Base-by-base conservation (phyloP, 768 basidiomycete species). In the Agrocybe pediades region DNA sequence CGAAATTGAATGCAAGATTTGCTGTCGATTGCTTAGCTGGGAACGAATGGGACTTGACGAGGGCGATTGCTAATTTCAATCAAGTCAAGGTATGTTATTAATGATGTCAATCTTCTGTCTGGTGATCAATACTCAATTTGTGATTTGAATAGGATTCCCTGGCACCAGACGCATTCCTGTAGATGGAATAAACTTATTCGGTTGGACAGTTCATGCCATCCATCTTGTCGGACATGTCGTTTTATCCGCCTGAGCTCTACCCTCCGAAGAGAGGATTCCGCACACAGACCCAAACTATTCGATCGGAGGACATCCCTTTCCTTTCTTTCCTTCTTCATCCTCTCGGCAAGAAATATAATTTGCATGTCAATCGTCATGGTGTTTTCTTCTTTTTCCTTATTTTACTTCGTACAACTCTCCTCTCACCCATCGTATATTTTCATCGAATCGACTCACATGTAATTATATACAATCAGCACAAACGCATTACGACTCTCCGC, bases 11-110 rank as follows among this genome's bases (percentile, higher is more conserved):
- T 55, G 81, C 82, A 15, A 79, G 82, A 60, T 96, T 84, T 63
- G 82, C 93, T 6, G 73, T 88, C n/a, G 86, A 97, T 55, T 98
- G 96, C 65, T 69, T 98, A 54, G 76, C 83, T 60, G 86, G 85
- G 45, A 97, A 95, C 65, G 84, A 74, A 7, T 98, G 95, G 95
- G 84, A 95, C 65, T 62, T 90, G 46, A 84, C 85, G 41, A 77
- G 80, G 54, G 97, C 97, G 0, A 64, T 93, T 21, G 79, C 80
- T 46, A 95, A 96, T 65, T 98, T 94, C 69, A 85, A 93, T 64
- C 80, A 90, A 67, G 89, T 98, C 62, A 90, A 90, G 83, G 90
- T 90, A 58, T 53, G 85, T 73, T 49, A 13, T 46, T 57, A 36
- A 13, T 16, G n/a, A 6, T 27, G 25, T 21, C 30, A 30, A 9